Conservation (phyloP, 2,329 filamentous ascomycete genomes). For the Magnaporthales sp. region DNA sequence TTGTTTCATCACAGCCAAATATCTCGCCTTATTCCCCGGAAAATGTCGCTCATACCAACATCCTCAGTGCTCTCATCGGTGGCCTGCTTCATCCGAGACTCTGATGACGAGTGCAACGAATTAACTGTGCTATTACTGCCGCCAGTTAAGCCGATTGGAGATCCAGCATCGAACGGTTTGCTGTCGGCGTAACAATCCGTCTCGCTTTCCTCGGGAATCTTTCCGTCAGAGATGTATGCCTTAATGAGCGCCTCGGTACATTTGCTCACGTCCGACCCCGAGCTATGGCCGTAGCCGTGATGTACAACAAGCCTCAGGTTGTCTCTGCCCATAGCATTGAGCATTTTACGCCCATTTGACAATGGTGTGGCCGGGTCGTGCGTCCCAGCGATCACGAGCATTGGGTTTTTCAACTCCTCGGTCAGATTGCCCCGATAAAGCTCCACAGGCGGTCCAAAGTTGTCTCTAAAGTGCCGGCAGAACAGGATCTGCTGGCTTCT, state of each 20-base stretch:
- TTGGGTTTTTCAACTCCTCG: conserved; percentile 30
- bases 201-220: conserved; percentile 29
- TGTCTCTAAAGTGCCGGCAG: conserved; percentile 34
- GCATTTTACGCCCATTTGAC: conserved; percentile 34
- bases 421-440: conserved; percentile 38
- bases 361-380: conserved; percentile 42
- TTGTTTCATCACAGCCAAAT: not conserved
- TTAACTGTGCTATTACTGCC: not conserved
- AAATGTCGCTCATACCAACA: not conserved
- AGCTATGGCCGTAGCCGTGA: conserved; percentile 38
- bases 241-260: conserved; percentile 34
- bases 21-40: not conserved
- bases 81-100: not conserved
- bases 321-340: conserved; percentile 31
- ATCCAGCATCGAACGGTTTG: conserved; percentile 27
- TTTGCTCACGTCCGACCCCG: conserved; percentile 32
- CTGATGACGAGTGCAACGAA: not conserved
- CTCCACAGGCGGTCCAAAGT: conserved; percentile 35
- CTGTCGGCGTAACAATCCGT: conserved; percentile 36
- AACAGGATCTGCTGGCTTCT: conserved; percentile 34
- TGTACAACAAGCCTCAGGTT: conserved; percentile 40
- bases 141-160: not conserved
- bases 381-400: conserved; percentile 38
- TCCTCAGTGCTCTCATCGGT: not conserved
- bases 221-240: conserved; percentile 30